phyloP scores from a whole-genome alignment of 345 rosid genomes.

The Sonneratia alba region DNA sequence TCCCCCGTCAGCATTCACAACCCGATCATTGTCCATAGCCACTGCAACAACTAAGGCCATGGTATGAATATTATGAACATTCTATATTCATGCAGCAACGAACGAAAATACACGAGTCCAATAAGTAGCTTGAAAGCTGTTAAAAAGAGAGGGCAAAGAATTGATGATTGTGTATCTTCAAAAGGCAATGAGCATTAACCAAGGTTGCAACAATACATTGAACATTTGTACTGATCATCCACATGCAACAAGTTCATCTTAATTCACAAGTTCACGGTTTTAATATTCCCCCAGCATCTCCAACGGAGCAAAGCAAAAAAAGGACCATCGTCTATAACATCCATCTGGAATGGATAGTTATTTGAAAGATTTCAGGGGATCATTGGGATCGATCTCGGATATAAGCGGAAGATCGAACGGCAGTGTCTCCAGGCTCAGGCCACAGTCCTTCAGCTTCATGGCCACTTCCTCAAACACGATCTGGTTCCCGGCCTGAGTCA shows the following conservation, averaged over 20 bases:
- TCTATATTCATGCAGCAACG: too few species aligned
- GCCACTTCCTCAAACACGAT: constrained; percentile 67
- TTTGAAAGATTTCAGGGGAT: constrained; percentile 58
- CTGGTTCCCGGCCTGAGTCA: constrained; percentile 46
- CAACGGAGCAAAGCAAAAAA: neutral
- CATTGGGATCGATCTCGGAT: constrained; percentile 38
- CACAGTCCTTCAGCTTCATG: constrained; percentile 37
- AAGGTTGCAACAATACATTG: neutral
- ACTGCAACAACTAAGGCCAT: too few species aligned
- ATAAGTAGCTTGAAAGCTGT: too few species aligned
- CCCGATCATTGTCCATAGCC: too few species aligned
- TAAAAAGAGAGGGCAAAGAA: neutral
- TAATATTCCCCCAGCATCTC: neutral
- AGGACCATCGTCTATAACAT: neutral
- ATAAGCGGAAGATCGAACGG: constrained; percentile 55
- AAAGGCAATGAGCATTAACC: neutral
- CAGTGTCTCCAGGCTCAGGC: constrained; percentile 43
- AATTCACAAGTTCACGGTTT: neutral
- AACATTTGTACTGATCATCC: neutral
- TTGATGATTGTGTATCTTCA: neutral
- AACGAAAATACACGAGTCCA: too few species aligned
- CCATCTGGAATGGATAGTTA: neutral
- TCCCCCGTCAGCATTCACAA: too few species aligned
- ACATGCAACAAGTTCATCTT: neutral
- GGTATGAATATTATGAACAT: too few species aligned